Conservation (phyloP, 768 basidiomycete genomes). For the Auricularia sp. region DNA sequence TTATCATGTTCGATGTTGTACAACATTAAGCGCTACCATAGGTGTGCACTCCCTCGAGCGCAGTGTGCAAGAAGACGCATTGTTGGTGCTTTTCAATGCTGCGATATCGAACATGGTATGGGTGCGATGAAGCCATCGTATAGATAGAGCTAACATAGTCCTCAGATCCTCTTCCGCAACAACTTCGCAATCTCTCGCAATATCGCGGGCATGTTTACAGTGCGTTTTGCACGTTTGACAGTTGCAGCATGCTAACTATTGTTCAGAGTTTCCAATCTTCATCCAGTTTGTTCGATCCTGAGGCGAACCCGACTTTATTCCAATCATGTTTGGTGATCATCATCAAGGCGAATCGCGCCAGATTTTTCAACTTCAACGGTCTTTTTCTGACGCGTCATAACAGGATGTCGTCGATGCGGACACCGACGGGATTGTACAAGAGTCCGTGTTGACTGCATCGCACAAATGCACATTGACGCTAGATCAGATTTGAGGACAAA, state of each 20-base stretch:
- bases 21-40: neutral
- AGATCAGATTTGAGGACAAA: conserved; percentile 13
- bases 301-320: conserved; percentile 48
- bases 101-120: conserved; percentile 54
- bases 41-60: conserved; percentile 34
- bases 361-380: too few species aligned
- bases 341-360: conserved; percentile 38
- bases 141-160: neutral
- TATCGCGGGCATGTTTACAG: conserved; percentile 40
- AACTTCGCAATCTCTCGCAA: conserved; percentile 57
- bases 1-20: neutral
- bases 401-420: conserved; percentile 59
- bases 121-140: neutral
- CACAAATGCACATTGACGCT: neutral
- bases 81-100: conserved; percentile 55
- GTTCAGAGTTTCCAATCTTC: conserved; percentile 32
- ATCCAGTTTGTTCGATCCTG: conserved; percentile 46
- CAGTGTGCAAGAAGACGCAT: conserved; percentile 51
- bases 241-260: neutral
- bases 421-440: conserved; percentile 45
- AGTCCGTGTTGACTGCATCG: conserved; percentile 29
- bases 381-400: too few species aligned
- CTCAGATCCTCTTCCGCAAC: conserved; percentile 53
- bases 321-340: conserved; percentile 51
- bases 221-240: neutral